phyloP scores from a whole-genome alignment of 2,329 filamentous ascomycete genomes.

The Curvularia sp. region DNA sequence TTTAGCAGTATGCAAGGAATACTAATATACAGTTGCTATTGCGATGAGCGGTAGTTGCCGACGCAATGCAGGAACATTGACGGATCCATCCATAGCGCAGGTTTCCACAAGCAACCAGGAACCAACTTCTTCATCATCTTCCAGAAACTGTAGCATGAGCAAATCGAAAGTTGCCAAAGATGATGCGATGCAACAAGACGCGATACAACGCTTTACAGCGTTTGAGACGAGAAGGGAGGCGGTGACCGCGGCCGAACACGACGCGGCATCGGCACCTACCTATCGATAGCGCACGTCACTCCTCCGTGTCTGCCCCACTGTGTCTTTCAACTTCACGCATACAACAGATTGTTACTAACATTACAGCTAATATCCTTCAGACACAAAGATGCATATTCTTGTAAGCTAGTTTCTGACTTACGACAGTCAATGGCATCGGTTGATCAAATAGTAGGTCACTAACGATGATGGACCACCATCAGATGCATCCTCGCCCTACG shows the following conservation, averaged over 20 bases:
- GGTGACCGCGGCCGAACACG: constrained; percentile 15
- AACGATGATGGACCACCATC: constrained; percentile 63
- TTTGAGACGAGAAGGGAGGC: constrained; percentile 9
- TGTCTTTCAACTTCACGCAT: constrained; percentile 13
- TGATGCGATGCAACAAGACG: background rate
- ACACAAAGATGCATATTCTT: constrained; percentile 49
- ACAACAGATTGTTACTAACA: constrained; percentile 18
- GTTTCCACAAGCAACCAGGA: constrained; percentile 9
- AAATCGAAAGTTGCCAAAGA: background rate
- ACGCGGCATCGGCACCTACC: constrained; percentile 14
- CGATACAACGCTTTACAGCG: background rate
- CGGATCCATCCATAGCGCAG: constrained; percentile 18
- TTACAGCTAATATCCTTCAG: background rate
- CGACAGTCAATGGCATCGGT: constrained; percentile 11
- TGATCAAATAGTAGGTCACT: constrained; percentile 50
- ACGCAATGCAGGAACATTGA: constrained; percentile 14
- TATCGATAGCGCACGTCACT: constrained; percentile 38
- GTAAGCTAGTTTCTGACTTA: constrained; percentile 26
- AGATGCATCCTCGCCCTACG: constrained; percentile 58
- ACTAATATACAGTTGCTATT: background rate
- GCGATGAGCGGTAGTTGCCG: constrained; percentile 8
- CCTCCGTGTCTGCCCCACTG: constrained; percentile 24
- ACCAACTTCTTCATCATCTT: background rate
- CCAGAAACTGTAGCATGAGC: background rate
- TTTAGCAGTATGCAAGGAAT: background rate